phyloP scores from a whole-genome alignment of 805 yeast species.

The Candida maesae region DNA sequence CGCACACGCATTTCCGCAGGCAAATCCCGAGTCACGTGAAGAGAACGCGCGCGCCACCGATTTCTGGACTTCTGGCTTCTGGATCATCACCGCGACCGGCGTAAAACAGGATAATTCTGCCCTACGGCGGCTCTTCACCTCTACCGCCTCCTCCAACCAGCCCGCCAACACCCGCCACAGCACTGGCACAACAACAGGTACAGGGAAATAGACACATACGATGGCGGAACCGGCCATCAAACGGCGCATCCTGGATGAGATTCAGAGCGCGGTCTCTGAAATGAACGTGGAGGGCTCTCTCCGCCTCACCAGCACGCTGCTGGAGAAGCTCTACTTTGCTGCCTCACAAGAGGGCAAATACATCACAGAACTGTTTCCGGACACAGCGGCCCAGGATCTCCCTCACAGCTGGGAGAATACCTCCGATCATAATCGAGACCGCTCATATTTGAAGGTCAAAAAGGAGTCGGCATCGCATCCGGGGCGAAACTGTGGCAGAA shows the following conservation, averaged over 20 bases:
- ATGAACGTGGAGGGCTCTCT: slow-evolving; percentile 1
- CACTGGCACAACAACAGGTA: too few species aligned
- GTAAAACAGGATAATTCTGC: too few species aligned
- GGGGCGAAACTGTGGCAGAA: slow-evolving; percentile 67
- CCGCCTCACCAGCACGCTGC: slow-evolving; percentile 1
- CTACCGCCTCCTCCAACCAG: too few species aligned
- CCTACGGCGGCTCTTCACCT: too few species aligned
- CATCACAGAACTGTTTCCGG: slow-evolving; percentile 34
- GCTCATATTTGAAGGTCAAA: slow-evolving; percentile 4
- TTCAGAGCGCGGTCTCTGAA: slow-evolving; percentile 6
- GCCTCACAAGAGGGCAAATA: slow-evolving; percentile 37
- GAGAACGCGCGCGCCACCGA: too few species aligned
- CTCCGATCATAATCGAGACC: background rate
- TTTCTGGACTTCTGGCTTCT: too few species aligned
- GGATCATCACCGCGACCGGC: too few species aligned
- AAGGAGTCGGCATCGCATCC: slow-evolving; percentile 33
- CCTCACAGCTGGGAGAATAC: slow-evolving; percentile 11
- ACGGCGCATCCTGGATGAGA: slow-evolving; percentile 8
- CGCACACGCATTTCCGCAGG: too few species aligned
- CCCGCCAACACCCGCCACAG: too few species aligned
- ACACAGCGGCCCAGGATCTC: slow-evolving; percentile 1
- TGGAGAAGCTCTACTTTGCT: slow-evolving; percentile 27
- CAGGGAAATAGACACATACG: too few species aligned
- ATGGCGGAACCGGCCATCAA: slow-evolving; percentile 3
- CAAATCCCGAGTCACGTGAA: too few species aligned